These are phyloP conservation scores for Hygrophoropsis aurantiaca DNA, from an alignment of 768 basidiomycete genomes.

Conservation along the genomic window DNA sequence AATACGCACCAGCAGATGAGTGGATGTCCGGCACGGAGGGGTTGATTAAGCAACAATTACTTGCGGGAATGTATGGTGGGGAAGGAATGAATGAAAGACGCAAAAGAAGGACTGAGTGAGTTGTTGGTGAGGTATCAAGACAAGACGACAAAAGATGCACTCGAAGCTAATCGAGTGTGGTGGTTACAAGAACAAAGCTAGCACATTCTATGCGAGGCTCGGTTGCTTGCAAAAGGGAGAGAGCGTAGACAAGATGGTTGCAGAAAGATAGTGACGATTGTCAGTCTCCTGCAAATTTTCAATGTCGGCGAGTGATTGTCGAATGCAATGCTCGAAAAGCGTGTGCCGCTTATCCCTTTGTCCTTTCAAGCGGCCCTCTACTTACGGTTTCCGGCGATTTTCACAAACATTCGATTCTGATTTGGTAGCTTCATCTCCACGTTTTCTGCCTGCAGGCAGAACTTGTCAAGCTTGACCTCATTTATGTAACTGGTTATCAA, in stretches of 20 bases:
- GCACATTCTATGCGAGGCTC: slow-evolving; percentile 21
- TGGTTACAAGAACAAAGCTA: slow-evolving; percentile 24
- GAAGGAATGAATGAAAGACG: slow-evolving; percentile 15
- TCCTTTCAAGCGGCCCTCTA: slow-evolving; percentile 30
- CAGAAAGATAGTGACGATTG: slow-evolving; percentile 34
- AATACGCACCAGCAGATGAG: slow-evolving; percentile 17
- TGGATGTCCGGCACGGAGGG: slow-evolving; percentile 8
- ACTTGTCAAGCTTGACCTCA: slow-evolving; percentile 37
- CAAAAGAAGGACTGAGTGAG: slow-evolving; percentile 36
- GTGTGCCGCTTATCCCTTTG: slow-evolving; percentile 55
- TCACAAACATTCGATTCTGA: slow-evolving; percentile 52
- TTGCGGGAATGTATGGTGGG: slow-evolving; percentile 9
- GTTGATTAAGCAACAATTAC: slow-evolving; percentile 20
- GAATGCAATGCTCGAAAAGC: slow-evolving; percentile 46
- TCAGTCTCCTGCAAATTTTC: slow-evolving; percentile 49
- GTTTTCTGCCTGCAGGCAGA: slow-evolving; percentile 79
- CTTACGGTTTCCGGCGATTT: slow-evolving; percentile 33
- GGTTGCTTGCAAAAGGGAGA: slow-evolving; percentile 25
- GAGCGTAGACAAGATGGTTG: slow-evolving; percentile 15
- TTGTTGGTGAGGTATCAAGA: slow-evolving; percentile 22
- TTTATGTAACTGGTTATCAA: slow-evolving; percentile 43
- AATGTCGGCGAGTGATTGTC: slow-evolving; percentile 39
- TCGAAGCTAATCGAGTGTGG: slow-evolving; percentile 56
- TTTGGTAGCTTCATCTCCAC: slow-evolving; percentile 50
- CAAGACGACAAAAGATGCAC: slow-evolving; percentile 37